phyloP scores from a whole-genome alignment of 495 filamentous ascomycete species.

The Xylaria castorea region DNA sequence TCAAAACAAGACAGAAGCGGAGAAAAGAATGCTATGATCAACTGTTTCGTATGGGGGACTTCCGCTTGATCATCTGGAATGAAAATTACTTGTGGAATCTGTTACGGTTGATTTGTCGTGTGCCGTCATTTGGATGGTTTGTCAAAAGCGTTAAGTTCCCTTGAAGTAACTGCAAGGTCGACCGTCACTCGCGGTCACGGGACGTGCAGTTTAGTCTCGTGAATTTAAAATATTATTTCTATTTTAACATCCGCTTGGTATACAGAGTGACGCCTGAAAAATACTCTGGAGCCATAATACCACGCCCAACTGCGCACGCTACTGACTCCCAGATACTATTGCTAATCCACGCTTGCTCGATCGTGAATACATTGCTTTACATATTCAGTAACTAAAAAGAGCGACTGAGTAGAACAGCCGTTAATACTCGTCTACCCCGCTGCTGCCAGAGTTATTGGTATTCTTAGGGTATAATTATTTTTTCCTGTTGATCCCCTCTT shows the following conservation, averaged over 20 bases:
- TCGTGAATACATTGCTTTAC: background rate
- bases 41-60: background rate
- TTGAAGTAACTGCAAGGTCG: background rate
- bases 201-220: background rate
- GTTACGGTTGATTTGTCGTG: background rate
- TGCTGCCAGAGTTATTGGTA: too few relatives aligned
- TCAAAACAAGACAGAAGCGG: background rate
- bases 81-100: constrained; percentile 4
- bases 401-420: background rate
- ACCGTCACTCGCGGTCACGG: background rate
- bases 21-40: background rate
- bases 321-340: background rate
- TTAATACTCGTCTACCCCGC: too few relatives aligned
- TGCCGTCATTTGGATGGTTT: background rate
- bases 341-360: background rate
- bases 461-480: too few relatives aligned
- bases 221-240: too few relatives aligned
- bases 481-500: too few relatives aligned
- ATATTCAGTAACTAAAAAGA: background rate
- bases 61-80: background rate
- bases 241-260: too few relatives aligned
- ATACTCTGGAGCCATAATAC: background rate
- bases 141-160: background rate
- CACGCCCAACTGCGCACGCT: background rate
- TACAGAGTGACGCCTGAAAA: background rate